Conservation (phyloP, 2,329 filamentous ascomycete genomes). For the Trichoderma simmonsii region DNA sequence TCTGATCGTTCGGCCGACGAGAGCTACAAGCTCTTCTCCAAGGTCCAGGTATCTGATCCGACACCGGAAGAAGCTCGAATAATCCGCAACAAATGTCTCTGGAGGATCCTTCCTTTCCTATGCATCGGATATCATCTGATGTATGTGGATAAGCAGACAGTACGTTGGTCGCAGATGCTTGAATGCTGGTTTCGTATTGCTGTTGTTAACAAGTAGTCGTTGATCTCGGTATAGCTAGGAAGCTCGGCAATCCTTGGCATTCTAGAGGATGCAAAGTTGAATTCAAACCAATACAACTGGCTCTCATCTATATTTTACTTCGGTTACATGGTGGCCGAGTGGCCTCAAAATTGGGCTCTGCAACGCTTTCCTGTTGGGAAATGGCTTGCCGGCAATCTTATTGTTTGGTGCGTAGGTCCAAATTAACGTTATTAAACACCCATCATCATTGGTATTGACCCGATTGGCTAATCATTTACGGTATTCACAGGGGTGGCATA, state of each 20-base stretch:
- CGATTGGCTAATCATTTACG: background rate
- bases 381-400: constrained; percentile 33
- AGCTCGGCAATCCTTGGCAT: constrained; percentile 22
- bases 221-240: constrained; percentile 1
- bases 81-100: constrained; percentile 36
- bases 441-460: background rate
- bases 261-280: constrained; percentile 18
- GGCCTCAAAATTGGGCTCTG: constrained; percentile 42
- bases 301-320: constrained; percentile 49
- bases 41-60: constrained; percentile 36
- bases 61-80: constrained; percentile 30
- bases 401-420: constrained; percentile 21
- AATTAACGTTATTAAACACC: background rate
- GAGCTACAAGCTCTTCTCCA: constrained; percentile 41
- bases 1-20: constrained; percentile 39
- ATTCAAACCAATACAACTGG: constrained; percentile 21
- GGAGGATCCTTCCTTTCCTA: constrained; percentile 37
- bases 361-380: constrained; percentile 46
- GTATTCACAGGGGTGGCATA: constrained; percentile 28
- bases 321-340: constrained; percentile 44
- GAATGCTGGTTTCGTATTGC: background rate
- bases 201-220: background rate
- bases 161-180: constrained; percentile 21
- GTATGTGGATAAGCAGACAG: constrained; percentile 39
- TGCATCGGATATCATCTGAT: constrained; percentile 40